Evolutionary conservation across 2,329 filamentous ascomycete genomes (phyloP).

Genomic region (Nakataea oryzae): DNA sequence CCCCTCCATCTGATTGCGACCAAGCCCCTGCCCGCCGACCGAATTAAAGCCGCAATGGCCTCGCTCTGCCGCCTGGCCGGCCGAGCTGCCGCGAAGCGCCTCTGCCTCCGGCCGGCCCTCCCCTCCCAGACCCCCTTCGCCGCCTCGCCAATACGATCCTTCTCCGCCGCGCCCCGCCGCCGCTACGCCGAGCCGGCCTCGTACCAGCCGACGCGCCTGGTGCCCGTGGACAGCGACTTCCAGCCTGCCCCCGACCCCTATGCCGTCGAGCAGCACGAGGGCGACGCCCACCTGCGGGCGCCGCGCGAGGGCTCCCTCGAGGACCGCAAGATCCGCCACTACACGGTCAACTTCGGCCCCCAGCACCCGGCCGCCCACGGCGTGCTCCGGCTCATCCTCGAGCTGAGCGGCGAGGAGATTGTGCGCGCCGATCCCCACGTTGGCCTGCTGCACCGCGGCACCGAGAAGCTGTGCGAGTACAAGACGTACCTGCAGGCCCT

Average conservation of each 20-base stretch:
- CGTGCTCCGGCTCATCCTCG: slow-evolving; percentile 92
- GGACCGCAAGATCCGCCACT: slow-evolving; percentile 87
- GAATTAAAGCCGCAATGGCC: slow-evolving; percentile 47
- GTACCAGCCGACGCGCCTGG: slow-evolving; percentile 48
- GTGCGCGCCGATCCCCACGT: slow-evolving; percentile 94
- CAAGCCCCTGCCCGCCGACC: slow-evolving; percentile 10
- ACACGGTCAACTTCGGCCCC: slow-evolving; percentile 98
- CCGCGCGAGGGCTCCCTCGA: slow-evolving; percentile 36
- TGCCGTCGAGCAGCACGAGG: slow-evolving; percentile 31
- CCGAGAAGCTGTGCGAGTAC: slow-evolving; percentile 99
- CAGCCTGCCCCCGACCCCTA: slow-evolving; percentile 36
- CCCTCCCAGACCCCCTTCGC: slow-evolving; percentile 7
- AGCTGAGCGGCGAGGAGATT: slow-evolving; percentile 96
- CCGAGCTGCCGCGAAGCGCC: slow-evolving; percentile 53
- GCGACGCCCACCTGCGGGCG: slow-evolving; percentile 23
- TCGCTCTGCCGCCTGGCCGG: slow-evolving; percentile 63
- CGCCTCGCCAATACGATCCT: slow-evolving; percentile 36
- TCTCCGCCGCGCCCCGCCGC: slow-evolving; percentile 56
- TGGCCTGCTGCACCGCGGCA: slow-evolving; percentile 88
- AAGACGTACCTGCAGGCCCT: slow-evolving; percentile 97
- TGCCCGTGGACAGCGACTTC: slow-evolving; percentile 58
- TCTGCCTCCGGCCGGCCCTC: slow-evolving; percentile 40
- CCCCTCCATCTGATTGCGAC: slow-evolving; percentile 17
- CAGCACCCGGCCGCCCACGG: slow-evolving; percentile 98
- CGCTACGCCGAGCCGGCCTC: slow-evolving; percentile 47